These are phyloP conservation scores for Boletellus ananiceps DNA, from an alignment of 768 basidiomycete genomes.

Conservation along the genomic window DNA sequence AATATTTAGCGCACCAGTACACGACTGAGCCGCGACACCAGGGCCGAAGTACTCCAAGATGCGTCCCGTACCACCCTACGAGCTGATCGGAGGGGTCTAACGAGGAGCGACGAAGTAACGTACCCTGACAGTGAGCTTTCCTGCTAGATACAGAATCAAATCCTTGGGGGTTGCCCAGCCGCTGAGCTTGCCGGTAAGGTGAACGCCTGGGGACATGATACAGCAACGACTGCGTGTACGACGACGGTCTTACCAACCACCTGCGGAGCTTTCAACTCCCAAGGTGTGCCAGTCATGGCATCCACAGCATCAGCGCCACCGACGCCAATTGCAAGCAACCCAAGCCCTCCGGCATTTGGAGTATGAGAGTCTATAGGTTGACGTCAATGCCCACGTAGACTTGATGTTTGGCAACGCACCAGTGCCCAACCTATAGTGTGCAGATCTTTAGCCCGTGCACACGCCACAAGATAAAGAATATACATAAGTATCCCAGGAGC, in stretches of 20 bases:
- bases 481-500: slow-evolving; percentile 93
- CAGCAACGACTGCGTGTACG: background rate
- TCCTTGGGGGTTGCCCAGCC: slow-evolving; percentile 98
- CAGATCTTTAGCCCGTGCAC: slow-evolving; percentile 3
- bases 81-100: slow-evolving; percentile 1
- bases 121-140: slow-evolving; percentile 89
- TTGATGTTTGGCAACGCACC: slow-evolving; percentile 39
- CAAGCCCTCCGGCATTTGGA: slow-evolving; percentile 95
- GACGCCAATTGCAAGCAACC: slow-evolving; percentile 96
- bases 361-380: slow-evolving; percentile 82
- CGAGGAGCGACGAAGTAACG: slow-evolving; percentile 24
- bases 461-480: slow-evolving; percentile 18
- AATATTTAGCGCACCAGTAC: slow-evolving; percentile 59
- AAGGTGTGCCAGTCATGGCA: slow-evolving; percentile 96
- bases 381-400: background rate
- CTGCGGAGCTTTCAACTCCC: slow-evolving; percentile 93
- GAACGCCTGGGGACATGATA: slow-evolving; percentile 54
- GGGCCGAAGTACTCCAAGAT: slow-evolving; percentile 97
- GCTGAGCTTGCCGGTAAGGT: slow-evolving; percentile 78
- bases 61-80: slow-evolving; percentile 89
- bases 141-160: slow-evolving; percentile 89
- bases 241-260: slow-evolving; percentile 55
- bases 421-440: slow-evolving; percentile 66
- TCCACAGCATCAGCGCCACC: slow-evolving; percentile 98
- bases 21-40: slow-evolving; percentile 84